These are phyloP conservation scores for Gymnopilus dilepis DNA, from an alignment of 768 basidiomycete species.

Conservation along the genomic window DNA sequence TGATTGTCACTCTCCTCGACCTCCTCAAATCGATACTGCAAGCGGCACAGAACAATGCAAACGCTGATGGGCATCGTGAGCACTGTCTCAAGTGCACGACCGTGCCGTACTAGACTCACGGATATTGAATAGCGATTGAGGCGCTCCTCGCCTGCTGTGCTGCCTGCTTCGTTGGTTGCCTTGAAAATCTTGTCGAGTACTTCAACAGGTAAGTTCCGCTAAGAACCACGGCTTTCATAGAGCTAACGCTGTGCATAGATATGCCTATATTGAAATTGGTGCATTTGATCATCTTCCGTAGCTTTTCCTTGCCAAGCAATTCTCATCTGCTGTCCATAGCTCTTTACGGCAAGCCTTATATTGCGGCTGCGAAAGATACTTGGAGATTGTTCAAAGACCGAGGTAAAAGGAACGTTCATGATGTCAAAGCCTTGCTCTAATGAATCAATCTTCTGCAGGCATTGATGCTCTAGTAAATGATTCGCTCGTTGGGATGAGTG, in stretches of 20 bases:
- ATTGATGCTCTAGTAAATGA: conserved; percentile 87
- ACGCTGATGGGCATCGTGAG: conserved; percentile 70
- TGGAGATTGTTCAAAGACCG: conserved; percentile 80
- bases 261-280: conserved; percentile 87
- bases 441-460: conserved; percentile 32
- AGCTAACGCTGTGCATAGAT: conserved; percentile 42
- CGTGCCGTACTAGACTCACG: background rate
- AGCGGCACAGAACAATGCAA: conserved; percentile 61
- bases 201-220: conserved; percentile 66
- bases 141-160: conserved; percentile 81
- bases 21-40: conserved; percentile 66
- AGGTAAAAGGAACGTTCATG: conserved; percentile 40
- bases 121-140: conserved; percentile 59
- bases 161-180: conserved; percentile 74
- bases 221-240: background rate
- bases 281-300: conserved; percentile 15
- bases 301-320: background rate
- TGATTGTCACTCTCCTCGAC: conserved; percentile 84
- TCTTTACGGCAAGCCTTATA: conserved; percentile 84
- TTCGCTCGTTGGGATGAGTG: conserved; percentile 79
- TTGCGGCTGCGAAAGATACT: conserved; percentile 82
- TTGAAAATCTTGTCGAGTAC: conserved; percentile 73
- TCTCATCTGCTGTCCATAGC: conserved; percentile 43
- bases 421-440: conserved; percentile 18
- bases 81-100: no score